A percentile compares a stretch with the other conserved stretches of the same genome.
Evolutionary conservation across 2,329 filamentous ascomycete species (phyloP).

Genomic region (Trichophyton rubrum): DNA sequence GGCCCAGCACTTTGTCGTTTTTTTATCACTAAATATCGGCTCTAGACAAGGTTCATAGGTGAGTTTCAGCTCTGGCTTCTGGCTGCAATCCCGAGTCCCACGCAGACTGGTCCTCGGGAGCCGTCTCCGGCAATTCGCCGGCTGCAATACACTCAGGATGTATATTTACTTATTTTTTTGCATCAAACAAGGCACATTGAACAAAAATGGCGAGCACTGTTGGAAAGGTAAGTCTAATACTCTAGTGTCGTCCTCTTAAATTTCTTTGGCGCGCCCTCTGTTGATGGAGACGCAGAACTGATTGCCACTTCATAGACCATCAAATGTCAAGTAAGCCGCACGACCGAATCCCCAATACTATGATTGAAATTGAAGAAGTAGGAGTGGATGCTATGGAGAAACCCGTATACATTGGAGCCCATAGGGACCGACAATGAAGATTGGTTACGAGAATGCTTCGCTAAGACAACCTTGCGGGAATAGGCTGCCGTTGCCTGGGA

Average conservation of each 20-base stretch:
- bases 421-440: background rate
- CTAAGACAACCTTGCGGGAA: background rate
- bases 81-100: too few species aligned
- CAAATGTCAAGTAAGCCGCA: slow-evolving; percentile 60
- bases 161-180: background rate
- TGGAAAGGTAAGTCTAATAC: slow-evolving; percentile 37
- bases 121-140: background rate
- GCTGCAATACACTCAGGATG: background rate
- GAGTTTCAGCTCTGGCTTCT: background rate
- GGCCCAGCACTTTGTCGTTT: background rate
- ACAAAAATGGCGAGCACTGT: slow-evolving; percentile 43
- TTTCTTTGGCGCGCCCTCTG: slow-evolving; percentile 13
- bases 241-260: background rate
- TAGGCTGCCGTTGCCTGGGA: slow-evolving; percentile 94
- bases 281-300: background rate
- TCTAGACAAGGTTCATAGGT: background rate
- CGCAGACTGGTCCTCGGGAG: background rate
- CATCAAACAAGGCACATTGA: background rate
- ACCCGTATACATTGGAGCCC: background rate
- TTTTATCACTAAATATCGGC: background rate
- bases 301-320: slow-evolving; percentile 52
- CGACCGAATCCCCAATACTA: background rate
- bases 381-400: background rate
- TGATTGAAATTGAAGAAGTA: background rate
- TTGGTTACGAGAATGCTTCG: background rate